phyloP scores from a whole-genome alignment of 768 basidiomycete genomes.

The Lactarius hatsudake region DNA sequence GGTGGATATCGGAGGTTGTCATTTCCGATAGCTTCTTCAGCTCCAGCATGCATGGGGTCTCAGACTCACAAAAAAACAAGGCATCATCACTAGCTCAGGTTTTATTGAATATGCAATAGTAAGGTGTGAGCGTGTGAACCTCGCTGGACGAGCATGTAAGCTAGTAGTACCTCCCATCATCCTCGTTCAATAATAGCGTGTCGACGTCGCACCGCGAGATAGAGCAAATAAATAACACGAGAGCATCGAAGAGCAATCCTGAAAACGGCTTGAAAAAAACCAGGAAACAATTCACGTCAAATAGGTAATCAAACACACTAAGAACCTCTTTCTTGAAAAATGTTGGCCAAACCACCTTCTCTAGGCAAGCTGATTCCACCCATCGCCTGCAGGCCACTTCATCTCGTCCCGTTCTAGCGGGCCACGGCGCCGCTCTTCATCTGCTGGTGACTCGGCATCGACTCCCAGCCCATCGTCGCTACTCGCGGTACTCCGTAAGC shows the following conservation, averaged over 20 bases:
- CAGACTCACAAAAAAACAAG: not conserved
- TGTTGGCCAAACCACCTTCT: not conserved
- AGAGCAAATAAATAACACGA: not conserved
- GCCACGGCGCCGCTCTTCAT: slow-evolving; percentile 14
- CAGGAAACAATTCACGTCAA: not conserved
- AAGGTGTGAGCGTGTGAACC: not conserved
- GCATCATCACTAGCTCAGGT: not conserved
- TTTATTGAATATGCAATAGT: not conserved
- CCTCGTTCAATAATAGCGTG: not conserved
- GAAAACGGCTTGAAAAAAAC: not conserved
- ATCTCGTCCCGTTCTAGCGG: slow-evolving; percentile 47
- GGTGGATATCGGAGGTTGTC: not conserved
- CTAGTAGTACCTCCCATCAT: not conserved
- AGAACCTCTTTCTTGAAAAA: not conserved
- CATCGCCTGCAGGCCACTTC: slow-evolving; percentile 61
- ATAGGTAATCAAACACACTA: slow-evolving; percentile 5
- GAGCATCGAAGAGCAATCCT: not conserved
- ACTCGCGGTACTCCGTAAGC: slow-evolving; percentile 31
- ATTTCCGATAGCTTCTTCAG: not conserved
- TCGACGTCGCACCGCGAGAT: not conserved
- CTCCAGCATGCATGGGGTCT: not conserved
- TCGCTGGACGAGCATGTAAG: not conserved
- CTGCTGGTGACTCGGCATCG: slow-evolving; percentile 26
- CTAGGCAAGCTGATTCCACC: slow-evolving; percentile 45
- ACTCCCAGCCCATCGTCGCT: slow-evolving; percentile 25